These are phyloP conservation scores for Aspergillus viridinutans DNA, from an alignment of 2,329 filamentous ascomycete genomes.

Conservation along the genomic window DNA sequence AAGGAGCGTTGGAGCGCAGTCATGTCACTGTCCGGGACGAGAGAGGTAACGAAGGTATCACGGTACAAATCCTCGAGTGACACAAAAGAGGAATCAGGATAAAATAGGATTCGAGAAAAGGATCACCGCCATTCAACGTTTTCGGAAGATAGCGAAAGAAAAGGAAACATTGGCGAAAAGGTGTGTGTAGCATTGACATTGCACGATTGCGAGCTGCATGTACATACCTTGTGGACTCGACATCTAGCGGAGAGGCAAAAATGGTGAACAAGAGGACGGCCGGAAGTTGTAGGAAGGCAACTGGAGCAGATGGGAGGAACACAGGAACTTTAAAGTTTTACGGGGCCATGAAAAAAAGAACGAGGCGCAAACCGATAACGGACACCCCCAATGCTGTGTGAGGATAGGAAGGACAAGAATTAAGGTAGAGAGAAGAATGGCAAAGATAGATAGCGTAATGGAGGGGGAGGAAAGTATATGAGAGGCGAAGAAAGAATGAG, in stretches of 20 bases:
- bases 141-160: neutral
- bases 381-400: neutral
- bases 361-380: neutral
- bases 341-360: conserved; percentile 1
- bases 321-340: conserved; percentile 3
- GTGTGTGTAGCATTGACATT: neutral
- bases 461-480: conserved; percentile 8
- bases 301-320: conserved; percentile 7
- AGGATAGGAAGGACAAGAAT: conserved; percentile 2
- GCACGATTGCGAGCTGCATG: neutral
- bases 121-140: conserved; percentile 7
- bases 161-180: conserved; percentile 1
- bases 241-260: conserved; percentile 11
- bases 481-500: conserved; percentile 4
- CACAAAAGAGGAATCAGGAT: conserved; percentile 7
- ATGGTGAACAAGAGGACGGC: neutral
- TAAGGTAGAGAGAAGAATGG: conserved; percentile 3
- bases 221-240: conserved; percentile 18
- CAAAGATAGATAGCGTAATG: neutral
- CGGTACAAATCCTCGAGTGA: conserved; percentile 13
- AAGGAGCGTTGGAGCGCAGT: conserved; percentile 20
- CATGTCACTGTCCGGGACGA: conserved; percentile 15
- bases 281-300: conserved; percentile 2
- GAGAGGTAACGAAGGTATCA: conserved; percentile 18
- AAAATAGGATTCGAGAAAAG: conserved; percentile 10